phyloP scores from a whole-genome alignment of 371 early-diverging fungal species.

The Syncephalis fuscata region DNA sequence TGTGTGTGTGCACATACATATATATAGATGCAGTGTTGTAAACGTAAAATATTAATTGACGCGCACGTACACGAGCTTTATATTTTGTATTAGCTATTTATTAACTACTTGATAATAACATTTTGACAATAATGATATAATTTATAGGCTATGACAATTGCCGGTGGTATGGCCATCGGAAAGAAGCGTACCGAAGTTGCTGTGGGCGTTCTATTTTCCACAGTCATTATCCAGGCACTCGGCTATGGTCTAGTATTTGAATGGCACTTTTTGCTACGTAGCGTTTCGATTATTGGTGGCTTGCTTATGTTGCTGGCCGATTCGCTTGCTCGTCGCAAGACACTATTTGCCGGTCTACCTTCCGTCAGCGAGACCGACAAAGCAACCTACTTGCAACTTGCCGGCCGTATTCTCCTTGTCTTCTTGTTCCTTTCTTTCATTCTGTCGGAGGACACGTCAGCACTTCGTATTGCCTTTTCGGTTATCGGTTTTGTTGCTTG shows the following conservation, averaged over 20 bases:
- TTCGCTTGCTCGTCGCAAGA: constrained; percentile 34
- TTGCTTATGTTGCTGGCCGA: constrained; percentile 89
- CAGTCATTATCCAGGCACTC: constrained; percentile 72
- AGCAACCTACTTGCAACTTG: constrained; percentile 72
- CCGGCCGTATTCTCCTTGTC: constrained; percentile 82
- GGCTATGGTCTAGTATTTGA: constrained; percentile 90
- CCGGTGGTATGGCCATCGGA: constrained; percentile 62
- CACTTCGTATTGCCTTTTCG: constrained; percentile 48
- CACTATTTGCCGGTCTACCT: constrained; percentile 80
- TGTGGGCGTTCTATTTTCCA: constrained; percentile 58
- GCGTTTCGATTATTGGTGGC: constrained; percentile 83
- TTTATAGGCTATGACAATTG: constrained; percentile 46
- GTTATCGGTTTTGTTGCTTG: constrained; percentile 71
- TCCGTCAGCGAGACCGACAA: constrained; percentile 62
- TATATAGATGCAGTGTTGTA: not conserved
- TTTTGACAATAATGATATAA: not conserved
- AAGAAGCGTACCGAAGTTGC: constrained; percentile 65
- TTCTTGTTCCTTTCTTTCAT: constrained; percentile 79
- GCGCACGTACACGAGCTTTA: no score
- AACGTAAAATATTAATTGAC: constrained; percentile 1
- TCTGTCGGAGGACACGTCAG: constrained; percentile 66
- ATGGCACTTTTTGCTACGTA: constrained; percentile 75
- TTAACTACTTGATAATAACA: not conserved
- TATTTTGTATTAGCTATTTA: not conserved
- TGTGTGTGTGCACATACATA: no score